These are phyloP conservation scores for Monilinia laxa DNA, from an alignment of 2,329 filamentous ascomycete species.

Conservation along the genomic window DNA sequence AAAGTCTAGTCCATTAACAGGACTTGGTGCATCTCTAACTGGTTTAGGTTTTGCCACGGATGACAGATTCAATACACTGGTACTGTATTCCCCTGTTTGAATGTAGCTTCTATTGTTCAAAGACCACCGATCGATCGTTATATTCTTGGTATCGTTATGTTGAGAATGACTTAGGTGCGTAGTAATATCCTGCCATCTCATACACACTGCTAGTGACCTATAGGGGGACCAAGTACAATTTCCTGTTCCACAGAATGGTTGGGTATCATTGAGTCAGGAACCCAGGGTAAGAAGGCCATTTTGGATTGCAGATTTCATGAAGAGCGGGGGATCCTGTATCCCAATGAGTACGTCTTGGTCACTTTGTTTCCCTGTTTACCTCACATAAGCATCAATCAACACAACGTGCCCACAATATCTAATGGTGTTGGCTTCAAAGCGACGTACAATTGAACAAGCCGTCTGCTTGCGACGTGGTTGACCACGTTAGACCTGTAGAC, in stretches of 20 bases:
- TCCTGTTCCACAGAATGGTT: conserved; percentile 7
- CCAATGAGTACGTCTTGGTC: no score
- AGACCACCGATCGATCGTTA: neutral
- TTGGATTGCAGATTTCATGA: no score
- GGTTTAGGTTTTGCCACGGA: conserved; percentile 1
- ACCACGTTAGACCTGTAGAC: no score
- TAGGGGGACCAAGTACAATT: conserved; percentile 11
- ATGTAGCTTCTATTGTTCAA: neutral
- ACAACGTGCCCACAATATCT: no score
- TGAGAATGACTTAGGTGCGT: neutral
- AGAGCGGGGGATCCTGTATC: no score
- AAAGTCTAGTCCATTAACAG: neutral
- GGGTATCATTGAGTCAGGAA: neutral
- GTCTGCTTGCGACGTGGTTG: no score
- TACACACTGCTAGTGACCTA: neutral
- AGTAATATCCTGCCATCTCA: neutral
- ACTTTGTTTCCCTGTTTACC: no score
- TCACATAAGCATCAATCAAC: no score
- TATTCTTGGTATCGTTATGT: neutral
- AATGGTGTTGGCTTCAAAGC: no score
- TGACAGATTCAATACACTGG: conserved; percentile 1
- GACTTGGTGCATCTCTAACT: neutral
- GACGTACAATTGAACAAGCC: no score
- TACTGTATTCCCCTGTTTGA: neutral
- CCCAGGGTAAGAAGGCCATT: conserved; percentile 4